These are phyloP conservation scores for Phytophthora sojae DNA, from an alignment of 352 stramenopile genomes.

Conservation along the genomic window DNA sequence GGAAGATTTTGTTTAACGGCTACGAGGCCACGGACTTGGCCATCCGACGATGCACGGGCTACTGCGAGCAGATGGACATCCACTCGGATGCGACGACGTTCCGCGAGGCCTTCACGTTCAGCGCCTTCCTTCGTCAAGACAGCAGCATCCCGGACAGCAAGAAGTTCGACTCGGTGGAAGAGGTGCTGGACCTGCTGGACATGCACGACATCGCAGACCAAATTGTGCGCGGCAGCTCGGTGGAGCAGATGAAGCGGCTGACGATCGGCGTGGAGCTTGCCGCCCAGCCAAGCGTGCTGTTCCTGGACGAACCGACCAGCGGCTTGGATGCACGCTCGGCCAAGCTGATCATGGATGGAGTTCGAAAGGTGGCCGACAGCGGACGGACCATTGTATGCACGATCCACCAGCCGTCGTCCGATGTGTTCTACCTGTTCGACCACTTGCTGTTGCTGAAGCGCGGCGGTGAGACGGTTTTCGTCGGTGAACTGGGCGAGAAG, in stretches of 20 bases:
- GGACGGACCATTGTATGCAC: conserved; percentile 86
- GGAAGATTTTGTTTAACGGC: conserved; percentile 2
- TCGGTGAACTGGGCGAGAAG: conserved; percentile 39
- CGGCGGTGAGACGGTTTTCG: conserved; percentile 51
- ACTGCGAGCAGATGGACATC: conserved; percentile 33
- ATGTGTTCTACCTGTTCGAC: conserved; percentile 90
- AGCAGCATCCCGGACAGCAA: conserved; percentile 31
- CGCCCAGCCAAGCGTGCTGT: conserved; percentile 77
- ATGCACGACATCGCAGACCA: conserved; percentile 91
- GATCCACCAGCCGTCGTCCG: conserved; percentile 92
- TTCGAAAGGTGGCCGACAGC: conserved; percentile 78
- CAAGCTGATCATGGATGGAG: conserved; percentile 37
- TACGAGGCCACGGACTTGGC: conserved; percentile 28
- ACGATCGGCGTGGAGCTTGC: conserved; percentile 73
- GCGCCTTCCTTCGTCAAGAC: conserved; percentile 72
- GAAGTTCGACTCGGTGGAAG: conserved; percentile 46
- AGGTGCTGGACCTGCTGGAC: conserved; percentile 42
- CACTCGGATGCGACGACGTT: conserved; percentile 18
- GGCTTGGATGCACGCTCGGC: conserved; percentile 79
- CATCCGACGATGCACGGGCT: conserved; percentile 26
- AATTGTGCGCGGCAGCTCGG: conserved; percentile 46
- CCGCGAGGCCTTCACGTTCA: conserved; percentile 35
- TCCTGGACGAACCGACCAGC: conserved; percentile 79
- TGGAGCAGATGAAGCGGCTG: conserved; percentile 59
- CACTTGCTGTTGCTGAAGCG: conserved; percentile 75